Conservation (phyloP, 2,329 filamentous ascomycete genomes). For the Thelonectria olida region DNA sequence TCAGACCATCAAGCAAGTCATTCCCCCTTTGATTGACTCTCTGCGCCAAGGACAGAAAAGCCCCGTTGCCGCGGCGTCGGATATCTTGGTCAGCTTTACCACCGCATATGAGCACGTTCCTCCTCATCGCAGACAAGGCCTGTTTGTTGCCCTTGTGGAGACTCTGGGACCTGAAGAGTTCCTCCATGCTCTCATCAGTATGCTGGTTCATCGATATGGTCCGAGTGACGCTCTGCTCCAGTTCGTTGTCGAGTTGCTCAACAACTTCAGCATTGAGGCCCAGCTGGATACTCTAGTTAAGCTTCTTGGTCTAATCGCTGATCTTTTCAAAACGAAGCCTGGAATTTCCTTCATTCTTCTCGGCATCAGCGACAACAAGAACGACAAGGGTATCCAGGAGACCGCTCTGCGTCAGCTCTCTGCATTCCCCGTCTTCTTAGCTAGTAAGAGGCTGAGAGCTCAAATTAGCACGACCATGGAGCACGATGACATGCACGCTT, state of each 20-base stretch:
- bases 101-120: constrained; percentile 97
- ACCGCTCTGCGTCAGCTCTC: constrained; percentile 64
- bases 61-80: constrained; percentile 82
- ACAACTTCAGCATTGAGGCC: constrained; percentile 75
- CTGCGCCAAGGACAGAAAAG: constrained; percentile 82
- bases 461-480: constrained; percentile 67
- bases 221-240: constrained; percentile 76
- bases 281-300: constrained; percentile 83
- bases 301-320: constrained; percentile 77
- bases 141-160: constrained; percentile 86
- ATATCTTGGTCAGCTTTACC: constrained; percentile 94
- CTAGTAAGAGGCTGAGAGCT: constrained; percentile 64
- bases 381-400: constrained; percentile 59
- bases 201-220: constrained; percentile 90
- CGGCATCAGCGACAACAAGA: constrained; percentile 59
- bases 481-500: constrained; percentile 71
- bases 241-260: constrained; percentile 80
- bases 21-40: constrained; percentile 89
- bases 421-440: constrained; percentile 66
- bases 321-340: constrained; percentile 80
- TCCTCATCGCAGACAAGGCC: constrained; percentile 79
- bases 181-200: constrained; percentile 84
- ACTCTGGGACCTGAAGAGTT: constrained; percentile 89
- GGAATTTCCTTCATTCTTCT: constrained; percentile 78
- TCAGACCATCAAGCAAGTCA: constrained; percentile 92